Evolutionary conservation across 192 early-diverging fungal genomes (phyloP).

Genomic region (Geranomyces variabilis): DNA sequence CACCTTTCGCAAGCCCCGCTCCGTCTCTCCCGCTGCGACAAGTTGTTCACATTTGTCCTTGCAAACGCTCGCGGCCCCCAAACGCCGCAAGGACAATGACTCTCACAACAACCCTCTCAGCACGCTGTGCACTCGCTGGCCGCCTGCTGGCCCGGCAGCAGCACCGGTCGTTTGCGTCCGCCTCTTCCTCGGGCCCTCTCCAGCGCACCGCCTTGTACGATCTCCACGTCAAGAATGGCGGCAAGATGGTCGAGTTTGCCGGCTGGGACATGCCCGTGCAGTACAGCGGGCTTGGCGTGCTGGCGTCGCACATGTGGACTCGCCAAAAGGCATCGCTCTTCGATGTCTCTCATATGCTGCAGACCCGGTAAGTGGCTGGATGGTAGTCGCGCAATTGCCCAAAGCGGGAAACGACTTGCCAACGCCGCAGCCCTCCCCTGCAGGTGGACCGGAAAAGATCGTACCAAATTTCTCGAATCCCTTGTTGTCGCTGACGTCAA

Average conservation of each 20-base stretch:
- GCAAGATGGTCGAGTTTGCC: slow-evolving; percentile 97
- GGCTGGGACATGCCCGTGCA: slow-evolving; percentile 97
- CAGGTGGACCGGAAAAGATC: slow-evolving; percentile 84
- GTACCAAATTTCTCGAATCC: slow-evolving; percentile 82
- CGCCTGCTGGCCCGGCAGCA: background rate
- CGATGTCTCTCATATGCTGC: slow-evolving; percentile 99
- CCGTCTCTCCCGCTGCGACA: too few relatives aligned
- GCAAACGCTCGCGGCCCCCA: too few relatives aligned
- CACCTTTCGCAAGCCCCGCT: too few relatives aligned
- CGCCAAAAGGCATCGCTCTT: slow-evolving; percentile 90
- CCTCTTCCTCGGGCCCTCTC: slow-evolving; percentile 1
- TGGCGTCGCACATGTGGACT: slow-evolving; percentile 88
- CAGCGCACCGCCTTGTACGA: slow-evolving; percentile 88
- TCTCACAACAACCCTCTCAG: background rate
- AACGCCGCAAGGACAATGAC: background rate
- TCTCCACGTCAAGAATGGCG: slow-evolving; percentile 89
- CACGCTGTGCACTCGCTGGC: background rate
- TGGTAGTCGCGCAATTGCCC: too few relatives aligned
- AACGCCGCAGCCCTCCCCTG: too few relatives aligned
- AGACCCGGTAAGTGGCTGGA: slow-evolving; percentile 79
- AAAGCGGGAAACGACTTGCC: too few relatives aligned
- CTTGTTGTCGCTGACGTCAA: slow-evolving; percentile 87
- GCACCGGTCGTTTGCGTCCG: slow-evolving; percentile 1
- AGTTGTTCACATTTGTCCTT: too few relatives aligned
- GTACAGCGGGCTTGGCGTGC: slow-evolving; percentile 80